These are phyloP conservation scores for Aspergillus conjunctus DNA, from an alignment of 495 filamentous ascomycete genomes.

Conservation along the genomic window DNA sequence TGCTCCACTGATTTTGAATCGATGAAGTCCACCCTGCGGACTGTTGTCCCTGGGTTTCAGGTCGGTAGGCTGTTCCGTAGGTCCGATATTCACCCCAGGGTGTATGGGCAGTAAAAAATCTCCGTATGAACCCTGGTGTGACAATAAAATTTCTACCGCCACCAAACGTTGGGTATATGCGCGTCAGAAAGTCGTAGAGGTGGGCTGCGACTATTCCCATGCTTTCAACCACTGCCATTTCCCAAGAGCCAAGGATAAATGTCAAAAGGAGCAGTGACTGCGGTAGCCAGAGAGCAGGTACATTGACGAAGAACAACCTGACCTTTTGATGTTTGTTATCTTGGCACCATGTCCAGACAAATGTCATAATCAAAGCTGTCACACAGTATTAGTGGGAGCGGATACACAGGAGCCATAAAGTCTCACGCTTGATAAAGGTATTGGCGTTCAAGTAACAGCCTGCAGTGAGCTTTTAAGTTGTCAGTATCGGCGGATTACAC, in stretches of 20 bases:
- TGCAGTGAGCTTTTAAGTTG: conserved; percentile 50
- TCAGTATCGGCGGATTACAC: conserved; percentile 40
- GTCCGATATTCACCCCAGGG: conserved; percentile 35
- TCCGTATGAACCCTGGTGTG: conserved; percentile 67
- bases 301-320: conserved; percentile 73
- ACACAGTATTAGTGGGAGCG: conserved; percentile 29
- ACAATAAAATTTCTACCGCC: conserved; percentile 70
- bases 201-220: conserved; percentile 81
- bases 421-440: conserved; percentile 59
- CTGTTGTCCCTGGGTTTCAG: conserved; percentile 29
- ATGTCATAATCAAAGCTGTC: conserved; percentile 71
- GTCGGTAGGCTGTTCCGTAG: conserved; percentile 62
- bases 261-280: conserved; percentile 72
- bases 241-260: conserved; percentile 57
- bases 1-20: conserved; percentile 59
- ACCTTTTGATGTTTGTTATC: conserved; percentile 73
- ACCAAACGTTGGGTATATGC: conserved; percentile 81
- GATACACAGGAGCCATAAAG: conserved; percentile 14
- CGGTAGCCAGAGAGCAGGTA: conserved; percentile 74
- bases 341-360: conserved; percentile 79
- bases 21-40: conserved; percentile 38
- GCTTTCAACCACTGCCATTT: conserved; percentile 53
- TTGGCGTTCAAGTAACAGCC: conserved; percentile 50
- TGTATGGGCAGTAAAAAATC: conserved; percentile 56
- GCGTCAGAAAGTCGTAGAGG: conserved; percentile 80